A percentile compares a stretch with the other conserved stretches of the same genome.
phyloP scores from a whole-genome alignment of 1,284 basidiomycete species.

The Heterobasidion annosum region DNA sequence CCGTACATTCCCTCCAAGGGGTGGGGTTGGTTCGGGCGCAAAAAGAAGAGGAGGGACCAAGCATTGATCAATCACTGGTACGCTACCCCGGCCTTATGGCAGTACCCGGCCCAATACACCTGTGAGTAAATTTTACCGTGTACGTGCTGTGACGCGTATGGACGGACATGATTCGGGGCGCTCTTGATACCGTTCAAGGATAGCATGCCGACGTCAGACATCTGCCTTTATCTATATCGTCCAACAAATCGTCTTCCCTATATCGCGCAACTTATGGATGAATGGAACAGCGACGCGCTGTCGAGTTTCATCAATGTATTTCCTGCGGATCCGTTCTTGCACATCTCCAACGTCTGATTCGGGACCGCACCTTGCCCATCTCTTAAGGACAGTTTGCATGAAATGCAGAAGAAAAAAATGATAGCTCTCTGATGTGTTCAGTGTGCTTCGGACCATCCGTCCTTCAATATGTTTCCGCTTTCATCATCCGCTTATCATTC shows the following conservation, averaged over 20 bases:
- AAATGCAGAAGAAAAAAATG: no score
- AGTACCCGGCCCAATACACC: background rate
- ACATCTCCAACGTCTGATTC: no score
- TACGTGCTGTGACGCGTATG: background rate
- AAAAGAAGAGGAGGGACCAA: conserved; percentile 2
- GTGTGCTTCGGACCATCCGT: no score
- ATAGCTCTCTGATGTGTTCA: no score
- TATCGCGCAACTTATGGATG: background rate
- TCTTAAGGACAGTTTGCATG: no score
- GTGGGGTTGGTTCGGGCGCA: background rate
- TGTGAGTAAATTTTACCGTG: background rate
- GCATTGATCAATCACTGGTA: conserved; percentile 1
- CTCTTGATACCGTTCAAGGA: background rate
- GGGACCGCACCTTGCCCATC: no score
- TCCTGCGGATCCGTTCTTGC: no score
- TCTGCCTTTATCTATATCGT: background rate
- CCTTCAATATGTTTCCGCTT: no score
- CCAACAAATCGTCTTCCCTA: background rate
- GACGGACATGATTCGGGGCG: background rate
- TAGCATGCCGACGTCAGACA: background rate
- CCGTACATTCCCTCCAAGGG: background rate
- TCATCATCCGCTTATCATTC: no score
- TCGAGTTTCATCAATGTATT: no score
- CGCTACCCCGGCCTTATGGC: background rate
- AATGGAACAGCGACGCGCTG: background rate